phyloP scores from a whole-genome alignment of 2,329 filamentous ascomycete species.

The Coniochaeta sp. region DNA sequence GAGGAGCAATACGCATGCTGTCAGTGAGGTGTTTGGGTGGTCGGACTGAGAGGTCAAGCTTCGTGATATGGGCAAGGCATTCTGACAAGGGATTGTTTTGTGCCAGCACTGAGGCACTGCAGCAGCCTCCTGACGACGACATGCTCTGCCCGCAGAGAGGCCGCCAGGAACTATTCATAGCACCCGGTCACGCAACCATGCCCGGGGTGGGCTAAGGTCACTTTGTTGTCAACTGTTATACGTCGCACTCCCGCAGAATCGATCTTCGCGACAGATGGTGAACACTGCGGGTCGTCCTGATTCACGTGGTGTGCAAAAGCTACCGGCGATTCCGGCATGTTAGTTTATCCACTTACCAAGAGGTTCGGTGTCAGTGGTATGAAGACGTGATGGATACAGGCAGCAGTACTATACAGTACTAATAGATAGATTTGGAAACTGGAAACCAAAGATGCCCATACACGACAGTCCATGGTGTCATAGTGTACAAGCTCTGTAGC shows the following conservation, averaged over 20 bases:
- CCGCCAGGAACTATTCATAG: background rate
- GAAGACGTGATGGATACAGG: background rate
- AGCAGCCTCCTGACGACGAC: background rate
- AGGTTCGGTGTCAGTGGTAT: background rate
- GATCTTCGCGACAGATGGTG: background rate
- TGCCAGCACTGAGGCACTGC: too few species aligned
- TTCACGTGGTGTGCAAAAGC: background rate
- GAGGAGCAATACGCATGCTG: constrained; percentile 67
- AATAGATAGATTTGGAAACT: background rate
- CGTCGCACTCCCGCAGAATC: background rate
- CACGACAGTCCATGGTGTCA: background rate
- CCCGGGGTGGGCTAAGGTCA: background rate
- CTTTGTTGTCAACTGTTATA: background rate
- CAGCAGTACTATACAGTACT: background rate
- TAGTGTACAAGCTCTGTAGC: background rate
- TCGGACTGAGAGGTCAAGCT: constrained; percentile 29
- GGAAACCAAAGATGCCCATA: background rate
- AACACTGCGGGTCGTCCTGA: background rate
- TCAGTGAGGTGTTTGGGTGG: constrained; percentile 87
- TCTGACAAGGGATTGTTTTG: too few species aligned
- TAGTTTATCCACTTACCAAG: background rate
- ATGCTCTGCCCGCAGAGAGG: background rate
- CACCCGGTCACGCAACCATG: background rate
- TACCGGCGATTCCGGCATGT: background rate
- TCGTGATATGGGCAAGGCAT: background rate